A percentile compares a stretch with the other conserved stretches of the same genome.
These are phyloP conservation scores for Ogataea zsoltii DNA, from an alignment of 805 yeast genomes.

Conservation along the genomic window DNA sequence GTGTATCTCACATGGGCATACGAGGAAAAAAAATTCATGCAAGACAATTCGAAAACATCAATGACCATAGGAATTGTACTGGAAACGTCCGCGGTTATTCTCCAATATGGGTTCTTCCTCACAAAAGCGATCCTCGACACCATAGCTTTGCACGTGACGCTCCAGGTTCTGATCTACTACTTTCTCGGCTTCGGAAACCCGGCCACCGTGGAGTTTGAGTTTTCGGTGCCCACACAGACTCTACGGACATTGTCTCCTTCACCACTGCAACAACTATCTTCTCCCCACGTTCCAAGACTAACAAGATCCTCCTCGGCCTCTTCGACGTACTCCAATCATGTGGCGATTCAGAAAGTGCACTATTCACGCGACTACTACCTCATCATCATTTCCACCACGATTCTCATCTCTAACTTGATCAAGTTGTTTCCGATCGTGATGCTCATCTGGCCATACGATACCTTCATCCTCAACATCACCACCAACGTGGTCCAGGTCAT, in stretches of 20 bases:
- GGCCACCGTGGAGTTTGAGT: constrained; percentile 22
- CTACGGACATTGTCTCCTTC: constrained; percentile 6
- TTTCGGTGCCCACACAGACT: neutral
- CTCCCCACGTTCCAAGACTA: neutral
- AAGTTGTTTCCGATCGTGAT: constrained; percentile 87
- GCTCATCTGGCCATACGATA: constrained; percentile 96
- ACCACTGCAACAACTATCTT: constrained; percentile 5
- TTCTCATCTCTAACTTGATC: constrained; percentile 74
- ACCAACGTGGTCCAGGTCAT: constrained; percentile 34
- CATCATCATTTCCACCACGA: constrained; percentile 61
- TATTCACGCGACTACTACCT: constrained; percentile 33
- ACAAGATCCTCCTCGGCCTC: constrained; percentile 8
- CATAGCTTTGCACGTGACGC: constrained; percentile 21
- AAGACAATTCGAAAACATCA: constrained; percentile 24
- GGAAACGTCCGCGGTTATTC: constrained; percentile 37
- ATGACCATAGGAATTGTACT: constrained; percentile 32
- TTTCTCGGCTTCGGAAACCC: constrained; percentile 35
- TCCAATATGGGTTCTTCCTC: constrained; percentile 60
- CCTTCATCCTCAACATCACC: constrained; percentile 50
- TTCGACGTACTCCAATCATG: constrained; percentile 11
- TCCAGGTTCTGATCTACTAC: constrained; percentile 36
- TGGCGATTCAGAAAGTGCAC: constrained; percentile 29
- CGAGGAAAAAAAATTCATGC: constrained; percentile 60
- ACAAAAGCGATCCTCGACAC: constrained; percentile 45
- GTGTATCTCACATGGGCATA: constrained; percentile 92